Percentiles rank a stretch among this genome's conserved stretches.
Conservation (phyloP, 768 basidiomycete species). For the Lyophyllum semitale region DNA sequence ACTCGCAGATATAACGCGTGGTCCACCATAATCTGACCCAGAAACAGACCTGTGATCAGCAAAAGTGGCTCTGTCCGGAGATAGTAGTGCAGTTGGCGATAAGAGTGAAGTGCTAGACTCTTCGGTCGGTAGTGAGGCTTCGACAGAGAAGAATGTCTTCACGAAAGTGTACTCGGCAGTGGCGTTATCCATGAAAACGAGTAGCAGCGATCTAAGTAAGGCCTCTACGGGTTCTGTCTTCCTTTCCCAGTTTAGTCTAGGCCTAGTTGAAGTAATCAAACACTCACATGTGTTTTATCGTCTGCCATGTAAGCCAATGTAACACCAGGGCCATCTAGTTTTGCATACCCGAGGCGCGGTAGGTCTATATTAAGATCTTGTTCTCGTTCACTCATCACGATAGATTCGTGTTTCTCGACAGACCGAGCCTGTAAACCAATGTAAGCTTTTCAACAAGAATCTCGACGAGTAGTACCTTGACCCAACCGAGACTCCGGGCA, state of each 20-base stretch:
- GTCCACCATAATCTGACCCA: conserved; percentile 55
- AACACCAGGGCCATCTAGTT: conserved; percentile 78
- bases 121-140: conserved; percentile 29
- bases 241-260: conserved; percentile 13
- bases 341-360: conserved; percentile 65
- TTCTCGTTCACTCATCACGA: conserved; percentile 50
- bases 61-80: conserved; percentile 43
- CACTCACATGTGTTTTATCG: conserved; percentile 79
- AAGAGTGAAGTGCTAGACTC: conserved; percentile 37
- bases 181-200: conserved; percentile 95
- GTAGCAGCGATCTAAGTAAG: conserved; percentile 77
- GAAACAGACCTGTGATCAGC: conserved; percentile 43
- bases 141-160: conserved; percentile 74
- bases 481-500: conserved; percentile 72
- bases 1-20: conserved; percentile 30
- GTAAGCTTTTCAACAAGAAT: neutral
- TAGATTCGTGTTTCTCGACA: conserved; percentile 67
- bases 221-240: conserved; percentile 86
- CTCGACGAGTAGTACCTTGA: conserved; percentile 55
- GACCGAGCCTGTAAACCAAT: conserved; percentile 53
- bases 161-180: conserved; percentile 91
- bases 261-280: neutral
- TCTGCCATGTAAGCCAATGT: conserved; percentile 89
- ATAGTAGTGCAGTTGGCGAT: conserved; percentile 40
- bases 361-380: conserved; percentile 44